Conservation (phyloP, 129 eudicot species). For the Lonicera japonica region DNA sequence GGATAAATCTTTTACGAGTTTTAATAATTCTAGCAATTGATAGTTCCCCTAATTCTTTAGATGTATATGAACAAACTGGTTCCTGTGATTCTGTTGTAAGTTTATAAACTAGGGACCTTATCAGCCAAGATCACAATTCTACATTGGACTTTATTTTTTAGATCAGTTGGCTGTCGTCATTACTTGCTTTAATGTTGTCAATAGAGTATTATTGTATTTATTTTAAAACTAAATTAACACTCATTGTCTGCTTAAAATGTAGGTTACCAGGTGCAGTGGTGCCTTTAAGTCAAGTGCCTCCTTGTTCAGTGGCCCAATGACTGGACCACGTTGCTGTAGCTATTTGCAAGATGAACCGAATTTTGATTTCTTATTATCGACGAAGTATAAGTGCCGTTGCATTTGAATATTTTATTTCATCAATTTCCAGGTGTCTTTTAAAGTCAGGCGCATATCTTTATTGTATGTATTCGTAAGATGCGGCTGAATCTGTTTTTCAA, state of each 20-base stretch:
- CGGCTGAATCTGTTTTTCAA: neutral
- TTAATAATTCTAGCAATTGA: too few species aligned
- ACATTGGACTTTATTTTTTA: neutral
- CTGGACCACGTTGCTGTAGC: neutral
- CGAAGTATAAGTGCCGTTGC: neutral
- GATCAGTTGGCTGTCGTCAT: neutral
- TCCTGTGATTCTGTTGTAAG: too few species aligned
- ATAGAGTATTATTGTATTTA: too few species aligned
- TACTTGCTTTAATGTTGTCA: neutral
- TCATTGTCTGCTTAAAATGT: neutral
- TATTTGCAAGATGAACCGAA: neutral
- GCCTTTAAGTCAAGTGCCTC: constrained; percentile 2
- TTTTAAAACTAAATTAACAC: neutral
- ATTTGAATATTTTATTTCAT: neutral
- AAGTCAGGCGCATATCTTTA: neutral
- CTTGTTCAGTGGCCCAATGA: constrained; percentile 1
- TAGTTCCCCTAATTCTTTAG: too few species aligned
- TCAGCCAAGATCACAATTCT: too few species aligned
- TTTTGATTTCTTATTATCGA: neutral
- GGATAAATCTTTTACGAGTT: too few species aligned
- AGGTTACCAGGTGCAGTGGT: constrained; percentile 2
- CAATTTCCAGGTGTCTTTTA: neutral
- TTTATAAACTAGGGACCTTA: too few species aligned
- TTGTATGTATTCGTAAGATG: neutral
- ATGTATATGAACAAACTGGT: too few species aligned